Evolutionary conservation across 2,329 filamentous ascomycete genomes (phyloP), one percentile per base, ranked within the genome.

Genomic region (Cladosporium sp.): DNA sequence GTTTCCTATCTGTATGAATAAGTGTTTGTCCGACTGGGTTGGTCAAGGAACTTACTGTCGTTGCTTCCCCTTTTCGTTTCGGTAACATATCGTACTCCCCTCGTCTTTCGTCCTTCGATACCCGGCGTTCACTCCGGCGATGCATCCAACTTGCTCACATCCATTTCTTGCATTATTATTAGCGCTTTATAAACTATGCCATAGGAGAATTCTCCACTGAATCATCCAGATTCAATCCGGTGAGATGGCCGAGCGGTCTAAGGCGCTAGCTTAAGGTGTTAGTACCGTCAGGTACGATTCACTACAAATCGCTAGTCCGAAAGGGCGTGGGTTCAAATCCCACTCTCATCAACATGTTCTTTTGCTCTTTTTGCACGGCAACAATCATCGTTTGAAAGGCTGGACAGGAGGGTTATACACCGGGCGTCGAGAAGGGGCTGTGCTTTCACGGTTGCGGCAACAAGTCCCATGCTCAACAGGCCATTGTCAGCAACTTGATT

Each of bases 231-330:
- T 62, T 62, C 44, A 11, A 31, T 2, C 18, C 35, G 63, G 63
- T 53, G 55, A 65, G 63, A 65, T 65, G 63, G 63, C 63, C 63
- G 63, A 65, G 63, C 57, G 63, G 71, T 73, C 72, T 74, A 72
- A 73, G 71, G 70, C 69, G 70, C 69, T 66, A 71, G 70, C 70
- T 72, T 72, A 72, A 72, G 71, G 71, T 67, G 49, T 49, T 44
- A 8, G 5, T 46, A 55, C 10, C 49, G 0, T 31, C 26, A 26
- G 50, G 26, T 55, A 33, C 23, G 12, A 40, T 62, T 33, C 23
- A 65, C 23, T 14, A 29, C n/a, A 56, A 56, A 57, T 67, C 72
- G 71, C 69, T 72, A 68, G 72, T 73, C 71, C 72, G 71, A 63
- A 63, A 63, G 61, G 61, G 61, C 61, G 61, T 63, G 61, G 61